Percentiles rank a stretch among this genome's conserved stretches.
Evolutionary conservation across 768 basidiomycete genomes (phyloP).

Genomic region (Amylocystis lapponica): DNA sequence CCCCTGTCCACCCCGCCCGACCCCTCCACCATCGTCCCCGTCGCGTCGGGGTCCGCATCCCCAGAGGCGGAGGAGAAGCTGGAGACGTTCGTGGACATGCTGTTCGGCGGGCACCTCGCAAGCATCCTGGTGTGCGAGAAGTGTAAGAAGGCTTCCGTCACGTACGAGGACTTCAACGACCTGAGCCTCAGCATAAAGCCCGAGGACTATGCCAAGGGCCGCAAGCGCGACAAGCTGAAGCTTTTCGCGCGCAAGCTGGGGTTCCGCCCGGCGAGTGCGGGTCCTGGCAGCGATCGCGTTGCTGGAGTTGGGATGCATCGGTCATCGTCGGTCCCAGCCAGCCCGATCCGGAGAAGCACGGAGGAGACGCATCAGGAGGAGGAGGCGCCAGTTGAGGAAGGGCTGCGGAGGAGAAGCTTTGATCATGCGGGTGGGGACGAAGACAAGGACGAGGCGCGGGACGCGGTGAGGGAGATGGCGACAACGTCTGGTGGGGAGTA

Average conservation of each 20-base stretch:
- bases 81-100: conserved; percentile 77
- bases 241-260: conserved; percentile 61
- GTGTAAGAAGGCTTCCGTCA: conserved; percentile 91
- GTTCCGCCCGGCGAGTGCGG: conserved; percentile 1
- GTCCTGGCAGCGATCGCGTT: conserved; percentile 2
- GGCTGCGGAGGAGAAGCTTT: conserved; percentile 38
- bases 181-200: conserved; percentile 85
- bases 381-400: conserved; percentile 30
- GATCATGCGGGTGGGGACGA: conserved; percentile 25
- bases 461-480: conserved; percentile 11
- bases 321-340: conserved; percentile 54
- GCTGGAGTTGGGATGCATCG: conserved; percentile 25
- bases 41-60: background rate
- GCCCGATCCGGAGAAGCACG: conserved; percentile 24
- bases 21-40: background rate
- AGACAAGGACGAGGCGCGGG: conserved; percentile 7
- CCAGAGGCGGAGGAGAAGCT: conserved; percentile 42
- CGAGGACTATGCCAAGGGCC: conserved; percentile 66
- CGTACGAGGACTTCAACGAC: conserved; percentile 92
- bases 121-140: conserved; percentile 91
- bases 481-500: background rate
- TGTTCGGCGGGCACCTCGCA: conserved; percentile 86
- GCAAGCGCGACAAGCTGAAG: conserved; percentile 75
- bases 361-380: conserved; percentile 35
- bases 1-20: conserved; percentile 7